Conservation (phyloP, 495 filamentous ascomycete species). For the Astrothelium macrocarpum region DNA sequence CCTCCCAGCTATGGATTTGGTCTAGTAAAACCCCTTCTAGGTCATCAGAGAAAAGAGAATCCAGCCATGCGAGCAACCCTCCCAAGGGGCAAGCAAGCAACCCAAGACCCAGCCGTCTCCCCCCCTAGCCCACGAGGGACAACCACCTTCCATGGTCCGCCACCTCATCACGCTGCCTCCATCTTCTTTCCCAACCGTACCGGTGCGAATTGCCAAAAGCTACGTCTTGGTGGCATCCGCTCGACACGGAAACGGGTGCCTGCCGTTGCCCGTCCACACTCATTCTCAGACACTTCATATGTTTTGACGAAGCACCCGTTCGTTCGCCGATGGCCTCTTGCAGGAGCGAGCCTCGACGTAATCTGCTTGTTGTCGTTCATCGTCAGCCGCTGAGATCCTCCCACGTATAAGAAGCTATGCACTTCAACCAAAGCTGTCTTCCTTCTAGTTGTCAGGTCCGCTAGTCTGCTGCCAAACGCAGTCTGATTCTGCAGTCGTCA, state of each 20-base stretch:
- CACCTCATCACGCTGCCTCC: constrained; percentile 7
- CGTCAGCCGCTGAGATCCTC: constrained; percentile 2
- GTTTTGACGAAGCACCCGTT: not conserved
- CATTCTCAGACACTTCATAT: not conserved
- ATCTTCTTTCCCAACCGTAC: not conserved
- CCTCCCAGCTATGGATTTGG: not conserved
- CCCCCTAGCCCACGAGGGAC: not conserved
- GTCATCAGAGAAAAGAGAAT: not conserved
- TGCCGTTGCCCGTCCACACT: not conserved
- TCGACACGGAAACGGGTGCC: not conserved
- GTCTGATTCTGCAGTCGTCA: not conserved
- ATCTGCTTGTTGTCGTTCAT: constrained; percentile 6
- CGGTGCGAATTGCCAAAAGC: not conserved
- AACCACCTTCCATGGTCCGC: not conserved
- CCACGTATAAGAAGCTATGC: constrained; percentile 7
- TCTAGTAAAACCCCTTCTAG: not conserved
- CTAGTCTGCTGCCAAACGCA: not conserved
- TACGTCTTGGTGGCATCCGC: constrained; percentile 4
- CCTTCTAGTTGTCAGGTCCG: not conserved
- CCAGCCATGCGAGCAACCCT: not conserved
- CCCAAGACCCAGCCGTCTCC: not conserved
- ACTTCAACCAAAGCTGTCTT: not conserved
- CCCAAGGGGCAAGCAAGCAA: not conserved
- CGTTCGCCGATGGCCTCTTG: not conserved
- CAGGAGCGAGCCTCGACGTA: constrained; percentile 2